Evolutionary conservation across 371 early-diverging fungal species (phyloP).

Genomic region (Phascolomyces articulosus): DNA sequence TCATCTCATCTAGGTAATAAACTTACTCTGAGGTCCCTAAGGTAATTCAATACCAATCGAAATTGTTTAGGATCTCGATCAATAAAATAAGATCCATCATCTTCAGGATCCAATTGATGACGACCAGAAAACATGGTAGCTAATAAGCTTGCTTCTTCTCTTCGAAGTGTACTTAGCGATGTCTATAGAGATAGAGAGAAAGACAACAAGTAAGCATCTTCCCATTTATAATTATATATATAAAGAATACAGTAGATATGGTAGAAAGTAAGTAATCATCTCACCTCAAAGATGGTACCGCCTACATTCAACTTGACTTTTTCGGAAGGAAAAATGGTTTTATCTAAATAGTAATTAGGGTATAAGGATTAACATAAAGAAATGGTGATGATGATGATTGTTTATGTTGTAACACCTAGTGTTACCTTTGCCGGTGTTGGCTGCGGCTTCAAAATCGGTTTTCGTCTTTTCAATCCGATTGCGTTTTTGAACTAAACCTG

Average conservation of each 20-base stretch:
- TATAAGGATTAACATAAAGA: too few relatives aligned
- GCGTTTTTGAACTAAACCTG: slow-evolving; percentile 26
- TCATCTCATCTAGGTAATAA: neutral
- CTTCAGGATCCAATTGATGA: slow-evolving; percentile 30
- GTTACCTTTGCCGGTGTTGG: slow-evolving; percentile 10
- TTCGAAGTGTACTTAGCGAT: slow-evolving; percentile 34
- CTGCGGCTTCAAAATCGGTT: slow-evolving; percentile 12
- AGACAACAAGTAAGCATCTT: too few relatives aligned
- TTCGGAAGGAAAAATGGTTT: slow-evolving; percentile 22
- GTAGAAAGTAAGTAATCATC: neutral
- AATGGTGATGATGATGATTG: too few relatives aligned
- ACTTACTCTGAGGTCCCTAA: slow-evolving; percentile 34
- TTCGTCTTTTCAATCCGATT: slow-evolving; percentile 17
- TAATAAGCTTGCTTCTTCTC: slow-evolving; percentile 37
- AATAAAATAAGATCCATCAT: slow-evolving; percentile 47
- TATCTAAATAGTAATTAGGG: too few relatives aligned
- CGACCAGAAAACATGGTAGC: slow-evolving; percentile 51
- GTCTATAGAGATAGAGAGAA: too few relatives aligned
- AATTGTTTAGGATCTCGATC: slow-evolving; percentile 44
- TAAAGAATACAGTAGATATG: too few relatives aligned
- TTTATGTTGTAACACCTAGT: neutral
- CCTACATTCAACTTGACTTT: slow-evolving; percentile 45
- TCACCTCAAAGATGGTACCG: slow-evolving; percentile 40
- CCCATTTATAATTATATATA: too few relatives aligned
- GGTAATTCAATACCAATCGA: slow-evolving; percentile 38